Percentiles rank a stretch among this genome's conserved stretches.
Conservation (phyloP, 768 basidiomycete genomes). For the Suillus subalutaceus region DNA sequence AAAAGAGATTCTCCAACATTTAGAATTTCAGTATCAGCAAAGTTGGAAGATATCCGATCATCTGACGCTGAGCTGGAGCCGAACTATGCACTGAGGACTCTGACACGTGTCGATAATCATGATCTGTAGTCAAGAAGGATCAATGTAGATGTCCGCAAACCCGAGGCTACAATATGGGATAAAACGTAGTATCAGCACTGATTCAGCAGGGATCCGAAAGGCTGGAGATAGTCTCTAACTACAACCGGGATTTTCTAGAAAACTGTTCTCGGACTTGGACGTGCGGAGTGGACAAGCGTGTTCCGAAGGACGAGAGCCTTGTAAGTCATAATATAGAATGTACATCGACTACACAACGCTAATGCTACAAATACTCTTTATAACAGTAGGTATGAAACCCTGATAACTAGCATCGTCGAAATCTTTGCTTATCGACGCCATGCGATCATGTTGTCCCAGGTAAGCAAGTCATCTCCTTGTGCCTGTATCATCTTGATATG, state of each 20-base stretch:
- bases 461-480: constrained; percentile 1
- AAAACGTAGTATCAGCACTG: too few species aligned
- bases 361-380: neutral
- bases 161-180: too few species aligned
- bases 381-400: neutral
- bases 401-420: neutral
- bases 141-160: too few species aligned
- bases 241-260: too few species aligned
- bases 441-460: constrained; percentile 14
- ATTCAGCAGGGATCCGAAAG: neutral
- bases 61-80: too few species aligned
- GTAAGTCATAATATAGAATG: neutral
- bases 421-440: neutral
- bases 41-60: too few species aligned
- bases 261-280: neutral
- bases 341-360: neutral
- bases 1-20: too few species aligned
- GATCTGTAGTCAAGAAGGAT: too few species aligned
- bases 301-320: neutral
- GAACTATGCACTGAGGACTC: too few species aligned
- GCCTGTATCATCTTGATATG: constrained; percentile 20
- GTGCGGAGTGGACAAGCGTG: neutral
- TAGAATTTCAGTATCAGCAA: too few species aligned
- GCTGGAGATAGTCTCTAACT: too few species aligned
- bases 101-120: too few species aligned